These are phyloP conservation scores for Sporothrix luriei DNA, from an alignment of 2,329 filamentous ascomycete species.

Conservation along the genomic window DNA sequence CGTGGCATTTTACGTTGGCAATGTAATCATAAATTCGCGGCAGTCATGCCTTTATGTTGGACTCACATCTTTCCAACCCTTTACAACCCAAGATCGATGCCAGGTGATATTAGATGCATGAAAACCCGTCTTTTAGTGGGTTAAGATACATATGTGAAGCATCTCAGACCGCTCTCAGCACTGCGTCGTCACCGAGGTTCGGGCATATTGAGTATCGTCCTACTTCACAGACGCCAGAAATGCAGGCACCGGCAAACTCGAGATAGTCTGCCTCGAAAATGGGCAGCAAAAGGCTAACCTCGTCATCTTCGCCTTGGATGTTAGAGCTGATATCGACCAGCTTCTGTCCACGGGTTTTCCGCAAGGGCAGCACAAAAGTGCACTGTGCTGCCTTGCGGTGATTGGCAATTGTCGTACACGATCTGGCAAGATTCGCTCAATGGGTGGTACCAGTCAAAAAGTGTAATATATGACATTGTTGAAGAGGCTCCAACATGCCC, in stretches of 20 bases:
- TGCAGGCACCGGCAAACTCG: background rate
- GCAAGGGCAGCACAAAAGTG: conserved; percentile 7
- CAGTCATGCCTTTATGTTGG: no score
- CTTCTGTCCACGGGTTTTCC: no score
- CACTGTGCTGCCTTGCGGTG: conserved; percentile 8
- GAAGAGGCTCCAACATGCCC: background rate
- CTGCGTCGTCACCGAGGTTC: conserved; percentile 7
- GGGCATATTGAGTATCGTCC: no score
- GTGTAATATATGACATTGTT: background rate
- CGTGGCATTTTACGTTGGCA: no score
- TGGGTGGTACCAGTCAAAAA: background rate
- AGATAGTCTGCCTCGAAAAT: background rate
- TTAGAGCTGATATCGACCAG: no score
- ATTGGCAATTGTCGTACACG: conserved; percentile 7
- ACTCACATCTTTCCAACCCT: no score
- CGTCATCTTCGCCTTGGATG: background rate
- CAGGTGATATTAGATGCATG: background rate
- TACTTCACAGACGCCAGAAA: background rate
- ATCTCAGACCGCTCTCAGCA: background rate
- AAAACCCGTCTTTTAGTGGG: background rate
- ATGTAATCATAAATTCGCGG: no score
- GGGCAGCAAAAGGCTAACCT: background rate
- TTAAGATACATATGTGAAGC: background rate
- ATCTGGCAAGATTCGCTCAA: background rate
- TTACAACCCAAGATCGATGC: background rate